Evolutionary conservation across 768 basidiomycete species (phyloP), one percentile per base, ranked within the genome.

Genomic region (Lactifluus echinatus): DNA sequence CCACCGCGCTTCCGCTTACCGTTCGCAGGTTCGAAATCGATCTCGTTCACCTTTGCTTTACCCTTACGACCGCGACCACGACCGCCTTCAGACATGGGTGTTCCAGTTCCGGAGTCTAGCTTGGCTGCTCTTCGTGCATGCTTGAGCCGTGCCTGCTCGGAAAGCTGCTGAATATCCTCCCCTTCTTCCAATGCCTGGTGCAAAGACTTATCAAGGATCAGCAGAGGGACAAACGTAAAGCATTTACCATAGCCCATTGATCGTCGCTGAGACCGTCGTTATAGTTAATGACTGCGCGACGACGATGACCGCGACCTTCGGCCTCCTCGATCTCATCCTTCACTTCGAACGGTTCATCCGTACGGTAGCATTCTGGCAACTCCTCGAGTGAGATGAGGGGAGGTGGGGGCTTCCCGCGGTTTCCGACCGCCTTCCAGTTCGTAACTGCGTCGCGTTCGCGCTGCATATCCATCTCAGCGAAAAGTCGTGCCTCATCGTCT

Each of bases 201-300:
- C 37, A 28, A 19, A 26, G 11, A 39, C 34, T 55, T 14, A 11
- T 61, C 21, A 46, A 33, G 11, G 6, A 11, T 33, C 40, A 23
- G 26, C 17, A 6, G 33, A 42, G 19, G 15, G 42, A 29, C 12
- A 33, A 21, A 15, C 29, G 39, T 21, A 33, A 51, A 51, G 28
- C 8, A 74, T 79, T 57, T 67, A 86, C 86, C 79, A 88, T 79
- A 31, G 91, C 82, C 87, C 92, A 96, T 63, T 93, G 86, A 66
- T 96, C 95, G 64, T 98, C 95, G 51, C 84, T 87, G 55, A 98
- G 76, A 15, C 93, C 93, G 67, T 97, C 95, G 57, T 87, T 94
- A 67, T 98, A 98, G 67, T 83, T 86, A 60, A 98, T 91, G 43
- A 87, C 78, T 56, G 84, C 89, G 62, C 92, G 79, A 57, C 82